Base-by-base conservation (phyloP, 1,139 yeast genomes). In the Sugiyamaella paludigena region DNA sequence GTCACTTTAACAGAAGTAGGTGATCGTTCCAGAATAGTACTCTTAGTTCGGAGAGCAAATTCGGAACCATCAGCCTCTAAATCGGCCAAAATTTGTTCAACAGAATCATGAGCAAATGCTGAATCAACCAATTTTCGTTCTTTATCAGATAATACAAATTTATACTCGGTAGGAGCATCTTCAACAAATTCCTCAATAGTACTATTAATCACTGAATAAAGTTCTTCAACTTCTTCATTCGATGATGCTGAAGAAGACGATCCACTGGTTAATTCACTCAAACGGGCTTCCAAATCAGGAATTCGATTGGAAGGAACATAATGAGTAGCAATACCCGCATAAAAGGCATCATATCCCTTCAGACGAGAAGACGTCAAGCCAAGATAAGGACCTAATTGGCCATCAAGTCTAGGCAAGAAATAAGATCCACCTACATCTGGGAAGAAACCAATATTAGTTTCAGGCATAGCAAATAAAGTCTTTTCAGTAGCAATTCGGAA, bases 391-490 rank as follows among this genome's bases (percentile, higher is more conserved):
- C 98, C 98, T 53, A 91, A 70, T 62, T 86, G 81, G 52, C 87
- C 88, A 62, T 86, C 92, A 54, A 89, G 71, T 58, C 87, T 79
- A 36, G 96, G 88, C 59, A 94, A 74, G 70, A 91, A 91, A 69
- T 87, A 91, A 6, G 95, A 82, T 36, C 95, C 84, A 38, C 98
- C 98, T 8, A 92, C 98, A 66, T 92, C 99, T 8, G 96, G 96
- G 73, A 87, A 87, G 67, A 91, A 88, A 0, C 99, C 99, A 66
- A 94, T 92, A 61, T 87, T 92, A 77, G 94, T 85, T 69, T 92
- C 98, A 5, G 98, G 98, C 98, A 92, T 94, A 53, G 98, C 96
- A 70, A 91, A 79, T 64, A 83, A 78, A 15, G 98, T 91, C 62
- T 79, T 79, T 62, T 92, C 98, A 34, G 96, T 87, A 10, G 94